Conservation (phyloP, 768 basidiomycete genomes). For the Leccinum olivaceopallidum region DNA sequence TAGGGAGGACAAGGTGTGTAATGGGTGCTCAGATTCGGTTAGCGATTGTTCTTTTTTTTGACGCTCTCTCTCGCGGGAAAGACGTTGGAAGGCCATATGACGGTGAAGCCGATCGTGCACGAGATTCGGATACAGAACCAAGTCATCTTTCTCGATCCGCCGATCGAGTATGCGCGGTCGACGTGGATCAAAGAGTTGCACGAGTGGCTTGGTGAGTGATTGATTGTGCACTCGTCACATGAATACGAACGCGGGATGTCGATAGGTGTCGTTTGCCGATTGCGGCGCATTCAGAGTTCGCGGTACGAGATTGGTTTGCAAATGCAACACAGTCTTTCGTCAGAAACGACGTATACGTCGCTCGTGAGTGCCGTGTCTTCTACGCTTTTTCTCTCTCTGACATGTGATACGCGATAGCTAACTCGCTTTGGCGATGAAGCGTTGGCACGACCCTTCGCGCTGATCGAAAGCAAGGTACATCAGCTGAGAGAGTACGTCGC, state of each 20-base stretch:
- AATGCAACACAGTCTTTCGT: constrained; percentile 66
- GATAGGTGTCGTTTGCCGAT: constrained; percentile 80
- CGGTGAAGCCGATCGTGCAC: constrained; percentile 84
- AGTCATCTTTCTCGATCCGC: constrained; percentile 97
- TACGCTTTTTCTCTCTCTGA: constrained; percentile 8
- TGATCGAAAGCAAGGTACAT: constrained; percentile 87
- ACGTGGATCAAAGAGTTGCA: constrained; percentile 90
- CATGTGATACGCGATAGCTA: constrained; percentile 45
- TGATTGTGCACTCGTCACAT: background rate
- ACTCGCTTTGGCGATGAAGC: constrained; percentile 72
- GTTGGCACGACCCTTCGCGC: constrained; percentile 76
- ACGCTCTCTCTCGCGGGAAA: constrained; percentile 29
- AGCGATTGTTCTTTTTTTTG: background rate
- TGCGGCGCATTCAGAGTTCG: constrained; percentile 89
- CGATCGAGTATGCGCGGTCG: constrained; percentile 90
- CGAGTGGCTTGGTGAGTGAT: constrained; percentile 72
- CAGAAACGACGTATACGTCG: constrained; percentile 80
- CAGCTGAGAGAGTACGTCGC: constrained; percentile 88
- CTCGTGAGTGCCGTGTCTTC: constrained; percentile 39
- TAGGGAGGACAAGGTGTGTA: constrained; percentile 79
- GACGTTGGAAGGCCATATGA: constrained; percentile 74
- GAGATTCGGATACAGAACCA: constrained; percentile 99
- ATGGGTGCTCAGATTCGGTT: background rate
- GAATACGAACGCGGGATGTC: background rate
- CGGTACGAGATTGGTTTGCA: constrained; percentile 96